Percentiles rank a stretch among this genome's conserved stretches.
phyloP scores from a whole-genome alignment of 2,329 filamentous ascomycete species.

The Epichloe amarillans region DNA sequence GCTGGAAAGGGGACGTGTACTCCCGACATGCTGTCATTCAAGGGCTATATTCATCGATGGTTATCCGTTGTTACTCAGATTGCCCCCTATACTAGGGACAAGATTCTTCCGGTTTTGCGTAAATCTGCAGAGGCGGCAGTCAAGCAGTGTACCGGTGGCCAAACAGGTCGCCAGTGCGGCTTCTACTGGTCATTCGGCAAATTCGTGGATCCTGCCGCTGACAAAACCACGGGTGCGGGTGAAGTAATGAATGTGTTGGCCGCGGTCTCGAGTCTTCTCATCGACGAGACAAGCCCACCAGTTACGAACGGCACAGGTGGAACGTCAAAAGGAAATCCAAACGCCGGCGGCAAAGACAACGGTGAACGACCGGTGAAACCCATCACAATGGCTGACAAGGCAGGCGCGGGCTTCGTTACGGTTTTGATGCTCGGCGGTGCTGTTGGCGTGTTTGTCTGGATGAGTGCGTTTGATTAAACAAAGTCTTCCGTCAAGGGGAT shows the following conservation, averaged over 20 bases:
- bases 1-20: constrained; percentile 41
- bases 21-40: constrained; percentile 60
- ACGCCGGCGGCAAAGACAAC: constrained; percentile 24
- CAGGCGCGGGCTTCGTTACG: constrained; percentile 36
- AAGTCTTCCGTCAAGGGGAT: background rate
- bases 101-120: constrained; percentile 43
- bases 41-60: constrained; percentile 56
- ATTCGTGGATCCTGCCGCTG: constrained; percentile 32
- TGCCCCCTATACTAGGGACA: constrained; percentile 39
- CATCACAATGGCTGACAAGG: constrained; percentile 31
- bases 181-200: constrained; percentile 43
- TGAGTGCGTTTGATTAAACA: constrained; percentile 25
- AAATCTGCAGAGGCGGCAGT: constrained; percentile 47
- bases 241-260: constrained; percentile 46
- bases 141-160: constrained; percentile 47
- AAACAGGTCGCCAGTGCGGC: constrained; percentile 45
- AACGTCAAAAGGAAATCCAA: constrained; percentile 29
- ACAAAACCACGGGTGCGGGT: constrained; percentile 43
- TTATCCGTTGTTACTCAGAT: constrained; percentile 46
- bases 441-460: constrained; percentile 35
- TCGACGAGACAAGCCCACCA: constrained; percentile 26
- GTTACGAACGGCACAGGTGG: constrained; percentile 37
- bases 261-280: constrained; percentile 37
- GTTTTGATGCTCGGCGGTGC: constrained; percentile 27
- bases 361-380: constrained; percentile 13